Percentiles rank a stretch among this genome's conserved stretches.
These are phyloP conservation scores for Chrysanthemum seticuspe DNA, from an alignment of 129 eudicot genomes.

Conservation along the genomic window DNA sequence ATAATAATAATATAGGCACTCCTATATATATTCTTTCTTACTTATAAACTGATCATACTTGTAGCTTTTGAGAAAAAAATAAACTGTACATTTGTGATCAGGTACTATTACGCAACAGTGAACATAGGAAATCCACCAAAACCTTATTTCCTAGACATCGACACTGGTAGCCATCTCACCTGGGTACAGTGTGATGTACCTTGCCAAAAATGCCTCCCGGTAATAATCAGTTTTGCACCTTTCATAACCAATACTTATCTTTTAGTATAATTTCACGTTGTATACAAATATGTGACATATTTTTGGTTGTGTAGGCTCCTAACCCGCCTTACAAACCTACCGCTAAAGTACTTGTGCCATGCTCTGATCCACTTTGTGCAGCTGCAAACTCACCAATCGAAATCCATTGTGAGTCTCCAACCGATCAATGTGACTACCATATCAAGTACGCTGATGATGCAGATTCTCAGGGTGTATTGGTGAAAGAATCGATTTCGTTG, in stretches of 20 bases:
- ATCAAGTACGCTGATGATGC: conserved; percentile 63
- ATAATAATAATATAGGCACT: neutral
- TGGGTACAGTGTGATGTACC: conserved; percentile 88
- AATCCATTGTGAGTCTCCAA: conserved; percentile 36
- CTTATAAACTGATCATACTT: too few relatives aligned
- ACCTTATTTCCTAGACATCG: conserved; percentile 69
- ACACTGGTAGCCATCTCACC: conserved; percentile 77
- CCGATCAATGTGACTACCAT: conserved; percentile 81
- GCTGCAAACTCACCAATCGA: conserved; percentile 42
- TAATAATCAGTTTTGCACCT: conserved; percentile 20
- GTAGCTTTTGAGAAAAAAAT: neutral
- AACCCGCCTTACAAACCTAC: conserved; percentile 67
- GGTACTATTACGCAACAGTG: conserved; percentile 61
- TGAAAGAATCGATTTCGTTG: conserved; percentile 54
- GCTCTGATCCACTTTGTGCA: conserved; percentile 59
- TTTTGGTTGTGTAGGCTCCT: conserved; percentile 59
- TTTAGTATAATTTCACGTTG: neutral
- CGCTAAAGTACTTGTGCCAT: conserved; percentile 38
- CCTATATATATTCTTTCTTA: neutral
- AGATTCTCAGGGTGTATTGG: conserved; percentile 65
- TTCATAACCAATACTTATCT: neutral
- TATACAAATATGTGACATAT: neutral
- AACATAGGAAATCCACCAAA: conserved; percentile 63
- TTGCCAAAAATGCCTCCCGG: conserved; percentile 49
- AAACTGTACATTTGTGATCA: conserved; percentile 9